Conservation (phyloP, 106 monocot species). For the Hemerocallis citrina region DNA sequence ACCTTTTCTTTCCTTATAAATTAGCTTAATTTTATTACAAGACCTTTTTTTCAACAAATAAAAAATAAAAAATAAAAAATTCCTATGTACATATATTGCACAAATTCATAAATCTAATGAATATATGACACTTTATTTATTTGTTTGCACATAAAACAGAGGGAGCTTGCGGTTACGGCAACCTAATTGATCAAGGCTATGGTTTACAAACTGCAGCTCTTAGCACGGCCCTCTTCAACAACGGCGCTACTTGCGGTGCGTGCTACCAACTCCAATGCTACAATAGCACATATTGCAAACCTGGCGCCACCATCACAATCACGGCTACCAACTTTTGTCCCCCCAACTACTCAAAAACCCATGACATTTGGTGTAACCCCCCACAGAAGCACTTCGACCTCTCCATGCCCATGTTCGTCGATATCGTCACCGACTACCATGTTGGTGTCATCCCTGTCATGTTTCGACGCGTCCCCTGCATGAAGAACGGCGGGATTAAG, state of each 20-base stretch:
- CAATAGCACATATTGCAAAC: constrained; percentile 24
- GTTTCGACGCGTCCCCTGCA: constrained; percentile 40
- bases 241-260: constrained; percentile 36
- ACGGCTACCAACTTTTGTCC: constrained; percentile 66
- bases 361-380: constrained; percentile 56
- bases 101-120: too few relatives aligned
- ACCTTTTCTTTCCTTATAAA: too few relatives aligned
- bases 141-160: too few relatives aligned
- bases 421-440: constrained; percentile 15
- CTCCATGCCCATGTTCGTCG: constrained; percentile 56
- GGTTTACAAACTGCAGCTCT: constrained; percentile 50
- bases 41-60: too few relatives aligned
- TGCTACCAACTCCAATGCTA: constrained; percentile 31
- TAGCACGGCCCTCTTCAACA: constrained; percentile 63
- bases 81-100: too few relatives aligned
- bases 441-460: constrained; percentile 51
- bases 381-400: constrained; percentile 48
- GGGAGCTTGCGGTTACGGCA: constrained; percentile 46
- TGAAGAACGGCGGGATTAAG: constrained; percentile 31
- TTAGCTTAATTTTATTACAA: too few relatives aligned
- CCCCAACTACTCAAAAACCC: constrained; percentile 41
- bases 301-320: constrained; percentile 22
- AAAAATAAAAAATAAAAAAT: too few relatives aligned
- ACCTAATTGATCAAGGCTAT: constrained; percentile 30
- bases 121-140: too few relatives aligned